phyloP scores from a whole-genome alignment of 768 basidiomycete genomes.

The Boletus rufocinnamomeus region DNA sequence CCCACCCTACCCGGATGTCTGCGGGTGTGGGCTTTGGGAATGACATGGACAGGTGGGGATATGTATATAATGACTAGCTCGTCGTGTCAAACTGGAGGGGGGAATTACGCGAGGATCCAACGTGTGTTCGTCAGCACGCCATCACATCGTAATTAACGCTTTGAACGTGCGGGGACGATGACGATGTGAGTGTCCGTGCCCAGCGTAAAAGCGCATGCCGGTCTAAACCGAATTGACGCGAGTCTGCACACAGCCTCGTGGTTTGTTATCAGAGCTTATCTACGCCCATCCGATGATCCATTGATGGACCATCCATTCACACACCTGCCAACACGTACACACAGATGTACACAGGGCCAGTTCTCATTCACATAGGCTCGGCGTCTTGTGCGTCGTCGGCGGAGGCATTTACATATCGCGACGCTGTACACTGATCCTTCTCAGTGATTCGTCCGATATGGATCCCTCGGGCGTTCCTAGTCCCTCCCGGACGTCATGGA shows the following conservation, averaged over 20 bases:
- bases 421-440: neutral
- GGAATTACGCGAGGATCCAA: neutral
- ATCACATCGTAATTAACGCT: constrained; percentile 8
- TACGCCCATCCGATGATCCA: neutral
- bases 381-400: neutral
- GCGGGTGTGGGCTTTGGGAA: neutral
- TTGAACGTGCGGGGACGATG: neutral
- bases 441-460: constrained; percentile 22
- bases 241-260: constrained; percentile 14
- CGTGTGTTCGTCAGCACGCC: constrained; percentile 9
- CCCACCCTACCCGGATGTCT: no score
- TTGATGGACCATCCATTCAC: neutral
- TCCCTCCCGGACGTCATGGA: neutral
- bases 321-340: neutral
- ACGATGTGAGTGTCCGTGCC: neutral
- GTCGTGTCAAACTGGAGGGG: neutral
- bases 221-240: neutral
- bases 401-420: neutral
- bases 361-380: no score
- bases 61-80: neutral
- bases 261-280: constrained; percentile 23
- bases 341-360: constrained; percentile 3
- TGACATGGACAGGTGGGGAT: neutral
- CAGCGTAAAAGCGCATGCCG: neutral
- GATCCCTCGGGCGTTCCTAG: neutral